Evolutionary conservation across 2,329 filamentous ascomycete species (phyloP).

Genomic region (Neodidymelliopsis sp.): DNA sequence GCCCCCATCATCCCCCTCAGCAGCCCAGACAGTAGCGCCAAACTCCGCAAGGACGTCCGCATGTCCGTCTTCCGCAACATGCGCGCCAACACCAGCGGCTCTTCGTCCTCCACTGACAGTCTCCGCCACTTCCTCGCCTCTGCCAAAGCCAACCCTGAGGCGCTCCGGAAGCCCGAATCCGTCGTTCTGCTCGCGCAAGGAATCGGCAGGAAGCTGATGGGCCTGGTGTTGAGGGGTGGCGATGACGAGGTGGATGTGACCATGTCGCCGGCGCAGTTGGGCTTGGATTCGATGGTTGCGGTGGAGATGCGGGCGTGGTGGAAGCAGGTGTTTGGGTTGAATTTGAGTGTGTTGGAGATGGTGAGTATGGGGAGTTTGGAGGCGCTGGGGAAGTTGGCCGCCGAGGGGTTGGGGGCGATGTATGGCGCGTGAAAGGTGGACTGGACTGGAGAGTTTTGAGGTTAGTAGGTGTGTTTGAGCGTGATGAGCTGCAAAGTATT

Average conservation of each 20-base stretch:
- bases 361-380: background rate
- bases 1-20: constrained; percentile 29
- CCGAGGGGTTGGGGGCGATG: background rate
- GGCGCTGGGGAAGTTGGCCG: background rate
- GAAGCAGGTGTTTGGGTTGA: background rate
- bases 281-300: background rate
- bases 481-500: no score
- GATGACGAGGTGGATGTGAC: background rate
- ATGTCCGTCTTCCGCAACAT: constrained; percentile 36
- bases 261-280: background rate
- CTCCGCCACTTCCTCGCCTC: no score
- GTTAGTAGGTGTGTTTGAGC: no score
- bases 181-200: background rate
- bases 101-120: no score
- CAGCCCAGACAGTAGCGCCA: constrained; percentile 22
- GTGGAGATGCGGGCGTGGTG: background rate
- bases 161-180: background rate
- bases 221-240: background rate
- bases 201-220: background rate
- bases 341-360: background rate
- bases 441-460: no score
- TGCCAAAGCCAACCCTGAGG: no score
- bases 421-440: no score
- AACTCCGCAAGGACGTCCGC: constrained; percentile 29
- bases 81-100: no score